Evolutionary conservation across 1,139 yeast genomes (phyloP), one percentile per base, ranked within the genome.

Genomic region (Geotrichum macrosporum): DNA sequence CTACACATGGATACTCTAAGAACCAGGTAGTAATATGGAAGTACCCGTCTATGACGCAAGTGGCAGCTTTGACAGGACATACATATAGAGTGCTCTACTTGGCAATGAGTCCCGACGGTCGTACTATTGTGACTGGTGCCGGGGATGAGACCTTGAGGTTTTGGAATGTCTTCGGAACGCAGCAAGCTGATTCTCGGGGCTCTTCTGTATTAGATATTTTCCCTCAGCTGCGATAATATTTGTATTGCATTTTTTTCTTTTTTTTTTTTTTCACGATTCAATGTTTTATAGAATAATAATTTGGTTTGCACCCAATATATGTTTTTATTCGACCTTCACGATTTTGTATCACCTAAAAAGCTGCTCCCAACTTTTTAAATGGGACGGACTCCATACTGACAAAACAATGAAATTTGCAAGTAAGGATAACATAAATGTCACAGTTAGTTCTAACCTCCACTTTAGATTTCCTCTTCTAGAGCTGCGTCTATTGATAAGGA

Each of bases 91-190:
- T 92, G 6, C 70, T 94, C 43, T 94, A 92, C 63, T 72, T 92
- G 55, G 80, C 96, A 3, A 74, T 92, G 69, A 84, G 95, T n/a
- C 96, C 97, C 0, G 97, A 92, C 66, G 98, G 98, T 1, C 89
- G 86, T 54, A 87, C 97, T 0, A 84, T 92, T n/a, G 98, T 92
- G 2, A 89, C 98, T 0, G 99, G 98, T 0, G 97, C 98, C 1
- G 98, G 98, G 1, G 99, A 92, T 66, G 98, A 94, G 65, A 92
- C 98, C 0, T 69, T 92, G 50, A 68, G 97, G 57, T 86, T 88
- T 60, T 89, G 97, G 97, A 86, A 85, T 57, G 83, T 87, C 1
- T 88, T 86, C 67, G 95, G 85, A 52, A 86, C 6, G 6, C 10
- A 6, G 10, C 9, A 6, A 60, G 36, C 76, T 76, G 15, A 79